Conservation (phyloP, 108 stramenopile species). For the Chaetoceros tenuissimus region DNA sequence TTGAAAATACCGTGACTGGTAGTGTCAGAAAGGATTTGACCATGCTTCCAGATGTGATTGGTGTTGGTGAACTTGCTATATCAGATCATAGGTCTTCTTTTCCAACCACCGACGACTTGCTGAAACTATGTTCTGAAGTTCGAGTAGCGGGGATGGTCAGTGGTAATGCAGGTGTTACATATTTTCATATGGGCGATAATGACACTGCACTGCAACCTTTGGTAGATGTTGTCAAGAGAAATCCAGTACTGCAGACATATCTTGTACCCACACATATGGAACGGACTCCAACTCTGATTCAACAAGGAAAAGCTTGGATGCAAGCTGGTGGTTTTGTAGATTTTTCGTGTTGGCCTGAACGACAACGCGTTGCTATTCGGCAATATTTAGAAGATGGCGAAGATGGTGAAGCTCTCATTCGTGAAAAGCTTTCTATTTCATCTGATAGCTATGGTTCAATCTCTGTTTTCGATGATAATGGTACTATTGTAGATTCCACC, state of each 20-base stretch:
- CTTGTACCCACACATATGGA: slow-evolving; percentile 4
- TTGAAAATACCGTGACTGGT: slow-evolving; percentile 3
- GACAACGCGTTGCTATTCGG: no score
- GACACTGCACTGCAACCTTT: slow-evolving; percentile 3
- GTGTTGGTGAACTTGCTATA: slow-evolving; percentile 6
- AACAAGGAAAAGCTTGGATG: slow-evolving; percentile 1
- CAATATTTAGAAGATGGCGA: no score
- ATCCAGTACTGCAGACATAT: not conserved
- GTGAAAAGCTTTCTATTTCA: no score
- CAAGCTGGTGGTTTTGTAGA: no score
- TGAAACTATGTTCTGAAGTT: not conserved
- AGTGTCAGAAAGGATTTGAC: slow-evolving; percentile 1
- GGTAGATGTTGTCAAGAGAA: slow-evolving; percentile 1
- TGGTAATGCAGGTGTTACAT: slow-evolving; percentile 4
- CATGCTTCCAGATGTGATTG: slow-evolving; percentile 1
- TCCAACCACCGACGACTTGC: not conserved
- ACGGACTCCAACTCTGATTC: not conserved
- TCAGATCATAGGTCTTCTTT: slow-evolving; percentile 1
- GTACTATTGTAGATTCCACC: not conserved
- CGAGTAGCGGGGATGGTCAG: slow-evolving; percentile 3
- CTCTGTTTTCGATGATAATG: not conserved
- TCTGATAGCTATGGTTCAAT: no score
- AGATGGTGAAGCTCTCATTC: no score
- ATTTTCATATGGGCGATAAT: slow-evolving; percentile 3
- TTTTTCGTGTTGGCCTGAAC: no score